Conservation (phyloP, 169 alveolate genomes). For the Plasmodium vivax region DNA sequence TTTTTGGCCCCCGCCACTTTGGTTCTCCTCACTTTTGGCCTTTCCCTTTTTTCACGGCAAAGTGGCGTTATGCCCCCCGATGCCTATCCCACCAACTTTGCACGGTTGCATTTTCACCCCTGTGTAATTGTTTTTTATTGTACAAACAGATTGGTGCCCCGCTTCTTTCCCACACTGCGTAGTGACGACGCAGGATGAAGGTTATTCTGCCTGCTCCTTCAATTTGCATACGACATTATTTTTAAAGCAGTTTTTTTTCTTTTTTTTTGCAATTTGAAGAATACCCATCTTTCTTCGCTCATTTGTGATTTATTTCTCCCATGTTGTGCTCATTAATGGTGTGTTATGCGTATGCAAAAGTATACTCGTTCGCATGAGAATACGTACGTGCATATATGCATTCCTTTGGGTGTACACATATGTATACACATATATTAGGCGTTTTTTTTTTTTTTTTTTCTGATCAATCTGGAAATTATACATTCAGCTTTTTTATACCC, state of each 20-base stretch:
- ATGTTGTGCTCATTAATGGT: not conserved
- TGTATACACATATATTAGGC: not conserved
- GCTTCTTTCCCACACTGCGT: not conserved
- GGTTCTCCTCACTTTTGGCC: not conserved
- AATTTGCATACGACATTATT: not conserved
- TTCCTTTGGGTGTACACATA: not conserved
- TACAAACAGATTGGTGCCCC: not conserved
- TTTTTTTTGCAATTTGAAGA: constrained; percentile 3
- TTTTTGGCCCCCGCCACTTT: not conserved
- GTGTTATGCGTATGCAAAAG: not conserved
- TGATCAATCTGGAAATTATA: not conserved
- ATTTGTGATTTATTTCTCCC: not conserved
- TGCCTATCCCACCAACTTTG: not conserved
- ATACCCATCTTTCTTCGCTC: not conserved
- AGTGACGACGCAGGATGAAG: not conserved
- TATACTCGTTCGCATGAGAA: not conserved
- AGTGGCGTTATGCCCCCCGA: not conserved
- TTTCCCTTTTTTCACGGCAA: not conserved
- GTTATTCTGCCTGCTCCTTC: not conserved
- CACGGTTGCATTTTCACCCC: not conserved
- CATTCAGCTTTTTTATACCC: not conserved
- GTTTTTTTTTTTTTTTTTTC: not conserved
- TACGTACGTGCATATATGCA: not conserved
- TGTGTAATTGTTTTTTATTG: not conserved
- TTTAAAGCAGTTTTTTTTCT: not conserved